Conservation (phyloP, 805 yeast genomes). For the Teunomyces tritomae region DNA sequence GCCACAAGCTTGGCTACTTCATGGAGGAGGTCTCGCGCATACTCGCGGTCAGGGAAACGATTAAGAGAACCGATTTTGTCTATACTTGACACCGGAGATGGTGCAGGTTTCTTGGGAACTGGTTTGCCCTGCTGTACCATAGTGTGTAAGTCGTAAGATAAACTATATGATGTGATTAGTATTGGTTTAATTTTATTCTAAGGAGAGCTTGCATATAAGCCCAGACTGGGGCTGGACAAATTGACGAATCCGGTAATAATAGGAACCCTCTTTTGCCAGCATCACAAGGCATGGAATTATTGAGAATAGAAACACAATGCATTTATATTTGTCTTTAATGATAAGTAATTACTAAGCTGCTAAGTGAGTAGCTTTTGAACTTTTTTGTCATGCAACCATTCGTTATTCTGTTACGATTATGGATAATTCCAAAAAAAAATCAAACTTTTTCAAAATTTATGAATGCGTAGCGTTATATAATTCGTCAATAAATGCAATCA, state of each 20-base stretch:
- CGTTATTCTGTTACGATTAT: too few relatives aligned
- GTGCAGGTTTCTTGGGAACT: constrained; percentile 13
- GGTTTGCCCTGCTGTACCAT: constrained; percentile 3
- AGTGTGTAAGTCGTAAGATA: neutral
- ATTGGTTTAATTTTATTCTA: too few relatives aligned
- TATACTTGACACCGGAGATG: constrained; percentile 37
- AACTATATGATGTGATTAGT: too few relatives aligned
- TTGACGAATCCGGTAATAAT: neutral
- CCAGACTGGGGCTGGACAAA: neutral
- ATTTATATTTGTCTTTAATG: too few relatives aligned
- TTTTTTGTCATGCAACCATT: neutral
- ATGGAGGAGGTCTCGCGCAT: constrained; percentile 53
- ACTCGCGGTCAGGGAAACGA: constrained; percentile 33
- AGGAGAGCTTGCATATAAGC: neutral
- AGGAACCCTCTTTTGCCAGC: neutral
- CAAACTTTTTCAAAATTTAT: neutral
- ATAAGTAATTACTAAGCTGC: too few relatives aligned
- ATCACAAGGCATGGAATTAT: neutral
- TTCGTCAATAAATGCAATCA: constrained; percentile 45
- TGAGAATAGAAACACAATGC: too few relatives aligned
- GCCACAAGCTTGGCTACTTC: constrained; percentile 69
- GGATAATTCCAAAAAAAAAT: neutral
- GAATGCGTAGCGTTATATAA: constrained; percentile 14
- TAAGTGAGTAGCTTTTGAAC: too few relatives aligned
- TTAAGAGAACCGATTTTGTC: constrained; percentile 37